Base-by-base conservation (phyloP, 345 rosid species). In the Limnanthes douglasii region DNA sequence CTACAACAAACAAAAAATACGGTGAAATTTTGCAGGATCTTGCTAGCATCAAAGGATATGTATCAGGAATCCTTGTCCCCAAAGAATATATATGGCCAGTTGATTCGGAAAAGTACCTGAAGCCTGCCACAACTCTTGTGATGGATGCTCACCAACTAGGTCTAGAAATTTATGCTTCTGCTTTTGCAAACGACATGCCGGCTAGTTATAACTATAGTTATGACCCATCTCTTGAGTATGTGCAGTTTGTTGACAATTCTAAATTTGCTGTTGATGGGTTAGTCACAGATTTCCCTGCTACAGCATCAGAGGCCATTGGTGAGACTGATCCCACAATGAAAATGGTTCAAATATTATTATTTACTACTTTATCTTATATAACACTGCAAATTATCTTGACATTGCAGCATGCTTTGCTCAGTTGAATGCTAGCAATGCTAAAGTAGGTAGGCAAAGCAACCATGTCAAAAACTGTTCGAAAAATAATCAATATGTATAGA, bases 91-190 rank as follows among this genome's bases (percentile, higher is more conserved):
- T 79, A 38, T 62, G 63, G 65, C 73, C 81, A 18, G 62, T 75
- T 26, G 25, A 34, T 11, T 3, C 34, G 18, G 46, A 53, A 23
- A 43, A 31, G 2, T 79, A 75, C 55, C 29, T 69, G 42, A 66
- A 47, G 27, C 28, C 54, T 4, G 42, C 69, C 15, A 64, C 85
- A 0, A 64, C 64, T 17, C 60, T 79, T 5, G 93, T 79, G 9
- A n/a, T 30, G 2, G 93, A 75, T 62, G 93, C 93, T 38, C 85
- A 72, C 33, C 61, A 67, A 21, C 46, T n/a, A n/a, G 81, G 73
- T 16, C 59, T 79, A 12, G 67, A 66, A 66, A 78, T 72, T 1
- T 60, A 54, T 39, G 85, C 66, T 40, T 56, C 68, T 25, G 75
- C 67, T n/a, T 79, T 79, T 21, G 71, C 75, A 5, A 79, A 79